Evolutionary conservation across 805 yeast species (phyloP), one percentile per base, ranked within the genome.

Genomic region (Wickerhamomyces silvicola): DNA sequence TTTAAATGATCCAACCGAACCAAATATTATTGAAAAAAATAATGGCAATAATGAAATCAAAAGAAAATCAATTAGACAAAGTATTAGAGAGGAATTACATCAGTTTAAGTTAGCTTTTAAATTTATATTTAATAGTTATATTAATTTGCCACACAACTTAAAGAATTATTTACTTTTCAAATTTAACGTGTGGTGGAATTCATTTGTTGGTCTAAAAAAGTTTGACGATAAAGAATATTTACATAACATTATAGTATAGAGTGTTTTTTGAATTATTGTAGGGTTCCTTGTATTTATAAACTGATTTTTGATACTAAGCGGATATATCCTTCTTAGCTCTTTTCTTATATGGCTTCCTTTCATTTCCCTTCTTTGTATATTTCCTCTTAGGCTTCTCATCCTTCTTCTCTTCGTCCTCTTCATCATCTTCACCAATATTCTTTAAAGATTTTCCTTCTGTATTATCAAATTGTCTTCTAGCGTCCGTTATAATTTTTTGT

Each of bases 111-210:
- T 60, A 10, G 95, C 92, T 0, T 45, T 83, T 22, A 59, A 56
- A 37, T 87, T 84, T 57, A 72, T 90, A 14, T 55, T 72, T 33
- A 50, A 57, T 17, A 77, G 94, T 28, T 88, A 90, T 56, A 45
- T 66, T 30, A 68, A 77, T 24, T 69, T 90, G 41, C 97, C 97
- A 9, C 62, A 64, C 34, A 70, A 76, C 33, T 24, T 82, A 1
- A 74, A 70, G 59, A 67, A 71, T 22, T 42, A 74, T 34, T 42
- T 59, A 8, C 42, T 86, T 30, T 60, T 66, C 33, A 64, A 75
- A 38, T 28, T 72, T 22, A 70, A 68, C 36, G 60, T 65, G 24
- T 66, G 72, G 54, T 90, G 96, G 96, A 78, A 81, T 48, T 54
- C 53, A 22, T 82, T 85, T 50, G 67, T 85, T 35, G 95, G 94